Conservation (phyloP, 169 alveolate genomes). For the Plasmodium knowlesi region DNA sequence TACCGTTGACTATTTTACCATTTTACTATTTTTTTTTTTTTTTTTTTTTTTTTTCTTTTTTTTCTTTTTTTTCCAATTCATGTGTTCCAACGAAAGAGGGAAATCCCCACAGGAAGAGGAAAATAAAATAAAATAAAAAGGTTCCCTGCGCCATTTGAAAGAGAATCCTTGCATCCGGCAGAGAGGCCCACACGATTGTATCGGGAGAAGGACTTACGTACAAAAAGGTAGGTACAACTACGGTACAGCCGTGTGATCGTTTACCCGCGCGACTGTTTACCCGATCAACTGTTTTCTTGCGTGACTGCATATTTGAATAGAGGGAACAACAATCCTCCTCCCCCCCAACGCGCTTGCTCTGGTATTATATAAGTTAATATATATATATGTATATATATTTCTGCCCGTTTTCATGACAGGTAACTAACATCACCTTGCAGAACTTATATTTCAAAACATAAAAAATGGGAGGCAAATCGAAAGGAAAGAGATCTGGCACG, state of each 20-base stretch:
- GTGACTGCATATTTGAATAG: not conserved
- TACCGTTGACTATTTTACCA: not conserved
- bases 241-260: not conserved
- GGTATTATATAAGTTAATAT: not conserved
- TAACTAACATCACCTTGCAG: not conserved
- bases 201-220: too few relatives aligned
- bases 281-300: too few relatives aligned
- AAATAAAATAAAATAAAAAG: not conserved
- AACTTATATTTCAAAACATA: not conserved
- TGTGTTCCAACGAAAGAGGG: not conserved
- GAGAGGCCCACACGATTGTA: not conserved
- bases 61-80: not conserved
- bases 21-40: too few relatives aligned
- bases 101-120: not conserved
- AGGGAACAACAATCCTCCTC: not conserved
- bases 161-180: not conserved
- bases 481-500: slow-evolving; percentile 98
- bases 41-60: too few relatives aligned
- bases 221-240: not conserved
- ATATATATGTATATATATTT: too few relatives aligned
- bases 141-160: not conserved
- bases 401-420: not conserved
- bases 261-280: too few relatives aligned
- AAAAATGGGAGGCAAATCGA: slow-evolving; percentile 85
- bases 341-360: not conserved